Percentiles rank a stretch among this genome's conserved stretches.
These are phyloP conservation scores for Penicillium goetzii DNA, from an alignment of 495 filamentous ascomycete genomes.

Conservation along the genomic window DNA sequence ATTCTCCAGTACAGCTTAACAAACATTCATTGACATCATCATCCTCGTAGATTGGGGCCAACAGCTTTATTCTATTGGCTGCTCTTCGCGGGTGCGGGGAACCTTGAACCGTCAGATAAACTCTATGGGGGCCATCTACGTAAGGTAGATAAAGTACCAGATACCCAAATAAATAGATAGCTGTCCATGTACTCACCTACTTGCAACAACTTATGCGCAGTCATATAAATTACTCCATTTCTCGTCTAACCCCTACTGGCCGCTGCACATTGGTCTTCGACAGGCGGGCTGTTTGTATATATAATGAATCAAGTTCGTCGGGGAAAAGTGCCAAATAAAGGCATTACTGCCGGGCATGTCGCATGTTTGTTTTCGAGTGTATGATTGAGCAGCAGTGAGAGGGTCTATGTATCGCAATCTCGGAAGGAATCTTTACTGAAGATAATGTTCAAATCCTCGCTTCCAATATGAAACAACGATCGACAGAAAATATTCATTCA, in stretches of 20 bases:
- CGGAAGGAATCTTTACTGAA: neutral
- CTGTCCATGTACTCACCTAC: neutral
- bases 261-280: too few relatives aligned
- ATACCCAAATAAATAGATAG: neutral
- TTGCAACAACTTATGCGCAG: too few relatives aligned
- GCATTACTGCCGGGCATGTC: too few relatives aligned
- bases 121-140: neutral
- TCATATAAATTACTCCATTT: too few relatives aligned
- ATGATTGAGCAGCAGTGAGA: too few relatives aligned
- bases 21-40: constrained; percentile 12
- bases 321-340: too few relatives aligned
- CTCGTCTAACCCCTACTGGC: too few relatives aligned
- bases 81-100: neutral
- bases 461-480: neutral
- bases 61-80: neutral
- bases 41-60: neutral
- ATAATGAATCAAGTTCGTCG: too few relatives aligned
- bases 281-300: too few relatives aligned
- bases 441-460: neutral
- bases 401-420: too few relatives aligned
- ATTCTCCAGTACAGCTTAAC: neutral
- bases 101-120: neutral
- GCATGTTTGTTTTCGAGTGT: too few relatives aligned
- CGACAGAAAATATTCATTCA: neutral
- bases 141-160: neutral